phyloP scores from a whole-genome alignment of 352 stramenopile genomes.

The Salisapilia sapeloensis region DNA sequence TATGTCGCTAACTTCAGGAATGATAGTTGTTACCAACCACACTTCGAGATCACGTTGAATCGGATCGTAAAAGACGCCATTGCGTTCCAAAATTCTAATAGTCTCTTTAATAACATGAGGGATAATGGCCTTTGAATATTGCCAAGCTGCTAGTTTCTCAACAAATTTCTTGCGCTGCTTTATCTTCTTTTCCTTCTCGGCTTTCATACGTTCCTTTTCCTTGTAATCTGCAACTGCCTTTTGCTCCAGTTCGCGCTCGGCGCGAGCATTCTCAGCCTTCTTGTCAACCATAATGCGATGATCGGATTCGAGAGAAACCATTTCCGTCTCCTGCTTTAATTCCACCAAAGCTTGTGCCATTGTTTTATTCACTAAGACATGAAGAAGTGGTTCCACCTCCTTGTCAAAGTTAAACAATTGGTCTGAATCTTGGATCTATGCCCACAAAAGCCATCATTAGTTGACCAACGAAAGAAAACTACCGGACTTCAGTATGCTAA shows the following conservation, averaged over 20 bases:
- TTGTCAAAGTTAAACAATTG: slow-evolving; percentile 68
- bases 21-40: slow-evolving; percentile 26
- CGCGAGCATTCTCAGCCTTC: slow-evolving; percentile 19
- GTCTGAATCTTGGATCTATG: slow-evolving; percentile 55
- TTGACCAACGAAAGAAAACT: not conserved
- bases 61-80: slow-evolving; percentile 55
- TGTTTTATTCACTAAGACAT: slow-evolving; percentile 68
- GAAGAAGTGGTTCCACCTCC: slow-evolving; percentile 57
- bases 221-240: slow-evolving; percentile 26
- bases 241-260: slow-evolving; percentile 28
- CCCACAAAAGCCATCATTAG: not conserved
- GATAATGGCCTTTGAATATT: slow-evolving; percentile 27
- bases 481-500: not conserved
- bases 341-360: slow-evolving; percentile 58
- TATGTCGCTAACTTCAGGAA: slow-evolving; percentile 18
- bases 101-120: slow-evolving; percentile 14
- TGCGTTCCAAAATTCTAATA: slow-evolving; percentile 11
- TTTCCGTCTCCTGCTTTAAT: slow-evolving; percentile 61
- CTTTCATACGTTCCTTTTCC: slow-evolving; percentile 27
- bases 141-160: slow-evolving; percentile 40
- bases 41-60: slow-evolving; percentile 21
- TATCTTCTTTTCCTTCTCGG: slow-evolving; percentile 18
- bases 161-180: slow-evolving; percentile 20
- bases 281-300: slow-evolving; percentile 17
- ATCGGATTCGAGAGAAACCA: slow-evolving; percentile 19